Conservation (phyloP, 2,329 filamentous ascomycete species). For the Tolypocladium pustulatum region DNA sequence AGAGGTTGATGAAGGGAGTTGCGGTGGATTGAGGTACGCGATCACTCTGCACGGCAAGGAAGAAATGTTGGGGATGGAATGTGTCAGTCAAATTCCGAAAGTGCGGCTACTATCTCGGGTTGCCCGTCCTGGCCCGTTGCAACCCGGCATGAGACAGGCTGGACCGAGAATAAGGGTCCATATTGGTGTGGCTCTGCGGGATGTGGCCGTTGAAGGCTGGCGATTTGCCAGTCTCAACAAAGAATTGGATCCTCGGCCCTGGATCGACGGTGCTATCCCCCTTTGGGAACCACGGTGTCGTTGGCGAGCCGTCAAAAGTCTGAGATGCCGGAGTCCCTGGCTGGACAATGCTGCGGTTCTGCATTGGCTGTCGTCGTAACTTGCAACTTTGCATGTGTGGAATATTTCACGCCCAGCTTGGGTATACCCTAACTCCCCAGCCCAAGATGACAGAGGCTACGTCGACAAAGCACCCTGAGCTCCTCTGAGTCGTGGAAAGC, state of each 20-base stretch:
- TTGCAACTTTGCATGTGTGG: no score
- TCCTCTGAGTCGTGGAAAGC: background rate
- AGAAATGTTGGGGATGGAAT: background rate
- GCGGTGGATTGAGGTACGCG: background rate
- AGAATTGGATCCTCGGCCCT: background rate
- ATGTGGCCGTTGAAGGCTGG: background rate
- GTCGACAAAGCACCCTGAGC: background rate
- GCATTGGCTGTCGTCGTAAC: no score
- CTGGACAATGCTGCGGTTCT: background rate
- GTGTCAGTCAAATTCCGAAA: background rate
- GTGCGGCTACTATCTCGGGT: background rate
- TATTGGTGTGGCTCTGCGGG: background rate
- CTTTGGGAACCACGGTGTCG: background rate
- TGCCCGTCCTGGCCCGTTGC: constrained; percentile 2
- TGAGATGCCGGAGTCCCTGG: background rate
- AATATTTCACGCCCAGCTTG: no score
- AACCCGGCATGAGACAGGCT: background rate
- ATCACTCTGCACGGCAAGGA: background rate
- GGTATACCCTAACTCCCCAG: no score
- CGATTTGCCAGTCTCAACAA: background rate
- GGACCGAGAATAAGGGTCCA: background rate
- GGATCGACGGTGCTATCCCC: background rate
- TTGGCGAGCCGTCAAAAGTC: background rate
- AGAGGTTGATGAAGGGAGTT: background rate
- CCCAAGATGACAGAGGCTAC: background rate